phyloP scores from a whole-genome alignment of 148 eudicot genomes.

The Euryodendron excelsum region DNA sequence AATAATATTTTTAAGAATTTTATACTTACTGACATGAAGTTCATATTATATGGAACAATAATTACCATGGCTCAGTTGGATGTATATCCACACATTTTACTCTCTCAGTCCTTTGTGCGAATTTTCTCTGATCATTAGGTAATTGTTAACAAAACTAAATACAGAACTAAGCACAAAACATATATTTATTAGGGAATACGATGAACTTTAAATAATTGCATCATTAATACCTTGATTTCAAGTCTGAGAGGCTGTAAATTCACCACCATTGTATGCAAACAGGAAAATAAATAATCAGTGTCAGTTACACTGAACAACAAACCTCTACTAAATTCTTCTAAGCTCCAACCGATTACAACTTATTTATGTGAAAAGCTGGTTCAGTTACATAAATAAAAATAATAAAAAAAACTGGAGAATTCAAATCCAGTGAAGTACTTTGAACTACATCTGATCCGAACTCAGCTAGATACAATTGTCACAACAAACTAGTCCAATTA shows the following conservation, averaged over 20 bases:
- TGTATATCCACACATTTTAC: constrained; percentile 80
- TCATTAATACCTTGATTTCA: constrained; percentile 47
- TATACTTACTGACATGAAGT: background rate
- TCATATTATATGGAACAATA: background rate
- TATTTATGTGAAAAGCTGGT: background rate
- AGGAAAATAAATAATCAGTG: background rate
- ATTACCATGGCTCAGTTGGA: constrained; percentile 74
- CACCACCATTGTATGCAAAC: background rate
- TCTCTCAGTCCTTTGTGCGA: constrained; percentile 65
- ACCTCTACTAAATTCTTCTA: background rate
- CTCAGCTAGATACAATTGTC: too few species aligned
- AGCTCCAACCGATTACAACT: background rate
- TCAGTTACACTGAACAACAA: background rate
- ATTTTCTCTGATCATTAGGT: constrained; percentile 50
- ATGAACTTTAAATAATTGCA: background rate
- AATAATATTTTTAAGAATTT: background rate
- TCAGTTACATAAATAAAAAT: too few species aligned
- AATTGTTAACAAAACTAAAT: background rate
- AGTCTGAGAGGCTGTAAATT: constrained; percentile 49
- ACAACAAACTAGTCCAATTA: too few species aligned
- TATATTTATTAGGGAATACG: background rate
- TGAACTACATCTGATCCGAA: background rate
- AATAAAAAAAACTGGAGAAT: too few species aligned
- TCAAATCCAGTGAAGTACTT: background rate
- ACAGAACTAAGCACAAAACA: background rate